These are phyloP conservation scores for Anthracocystis walkeri DNA, from an alignment of 1,284 basidiomycete species.

Conservation along the genomic window DNA sequence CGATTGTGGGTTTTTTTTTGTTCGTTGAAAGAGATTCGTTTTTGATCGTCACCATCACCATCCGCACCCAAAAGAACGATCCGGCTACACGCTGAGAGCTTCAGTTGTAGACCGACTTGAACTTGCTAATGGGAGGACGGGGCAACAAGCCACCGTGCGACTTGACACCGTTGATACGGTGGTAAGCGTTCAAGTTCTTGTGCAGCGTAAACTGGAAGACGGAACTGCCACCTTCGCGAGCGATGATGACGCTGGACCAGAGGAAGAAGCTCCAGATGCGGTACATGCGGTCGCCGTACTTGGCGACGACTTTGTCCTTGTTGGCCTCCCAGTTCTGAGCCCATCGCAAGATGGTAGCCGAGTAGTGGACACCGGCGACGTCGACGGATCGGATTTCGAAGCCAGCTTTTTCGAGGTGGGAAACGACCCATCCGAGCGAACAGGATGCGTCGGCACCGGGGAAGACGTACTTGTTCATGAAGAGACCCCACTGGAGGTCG, in stretches of 20 bases:
- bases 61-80: neutral
- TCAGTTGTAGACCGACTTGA: slow-evolving; percentile 61
- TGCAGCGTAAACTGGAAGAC: slow-evolving; percentile 80
- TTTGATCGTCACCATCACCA: neutral
- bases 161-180: slow-evolving; percentile 75
- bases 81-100: neutral
- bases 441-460: slow-evolving; percentile 88
- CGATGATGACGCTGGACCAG: slow-evolving; percentile 63
- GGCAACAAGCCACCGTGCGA: slow-evolving; percentile 64
- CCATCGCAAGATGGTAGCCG: slow-evolving; percentile 82
- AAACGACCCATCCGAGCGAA: slow-evolving; percentile 94
- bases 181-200: slow-evolving; percentile 88
- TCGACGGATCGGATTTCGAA: slow-evolving; percentile 98
- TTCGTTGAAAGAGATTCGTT: too few species aligned
- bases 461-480: slow-evolving; percentile 76
- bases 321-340: slow-evolving; percentile 70
- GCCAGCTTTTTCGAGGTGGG: slow-evolving; percentile 82
- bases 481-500: slow-evolving; percentile 88
- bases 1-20: too few species aligned
- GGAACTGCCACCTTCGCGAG: slow-evolving; percentile 67
- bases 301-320: slow-evolving; percentile 85
- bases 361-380: slow-evolving; percentile 83
- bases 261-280: slow-evolving; percentile 70
- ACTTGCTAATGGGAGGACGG: slow-evolving; percentile 56
- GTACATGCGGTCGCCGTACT: slow-evolving; percentile 83